Conservation (phyloP, 306 rosid species). For the Mimosa bimucronata region DNA sequence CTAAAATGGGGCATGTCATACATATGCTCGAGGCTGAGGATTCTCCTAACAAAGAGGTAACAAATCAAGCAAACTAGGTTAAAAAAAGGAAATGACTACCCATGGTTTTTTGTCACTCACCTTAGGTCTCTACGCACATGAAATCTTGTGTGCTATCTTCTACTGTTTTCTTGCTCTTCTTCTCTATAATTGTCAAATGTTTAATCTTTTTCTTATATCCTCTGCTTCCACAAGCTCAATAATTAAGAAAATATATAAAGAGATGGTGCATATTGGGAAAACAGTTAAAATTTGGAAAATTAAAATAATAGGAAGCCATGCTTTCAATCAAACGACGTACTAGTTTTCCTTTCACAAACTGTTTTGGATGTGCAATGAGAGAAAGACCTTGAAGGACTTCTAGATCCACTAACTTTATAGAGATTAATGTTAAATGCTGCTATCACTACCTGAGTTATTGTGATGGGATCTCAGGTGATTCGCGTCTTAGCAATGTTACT, state of each 20-base stretch:
- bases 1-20: slow-evolving; percentile 71
- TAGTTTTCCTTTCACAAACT: background rate
- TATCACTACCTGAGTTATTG: background rate
- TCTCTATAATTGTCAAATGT: background rate
- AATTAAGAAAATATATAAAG: background rate
- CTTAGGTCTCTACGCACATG: background rate
- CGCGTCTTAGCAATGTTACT: background rate
- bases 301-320: background rate
- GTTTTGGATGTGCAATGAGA: background rate
- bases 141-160: background rate
- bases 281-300: background rate
- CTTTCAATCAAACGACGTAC: background rate
- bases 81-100: background rate
- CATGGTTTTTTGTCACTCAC: background rate
- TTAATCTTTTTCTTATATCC: background rate
- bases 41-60: slow-evolving; percentile 54
- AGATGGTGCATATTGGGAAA: background rate
- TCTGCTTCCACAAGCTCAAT: background rate
- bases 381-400: background rate
- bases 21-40: slow-evolving; percentile 80
- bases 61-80: background rate
- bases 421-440: background rate
- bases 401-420: background rate
- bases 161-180: background rate
- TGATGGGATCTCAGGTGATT: background rate